Conservation (phyloP, 768 basidiomycete species). For the Naganishia randhawae region DNA sequence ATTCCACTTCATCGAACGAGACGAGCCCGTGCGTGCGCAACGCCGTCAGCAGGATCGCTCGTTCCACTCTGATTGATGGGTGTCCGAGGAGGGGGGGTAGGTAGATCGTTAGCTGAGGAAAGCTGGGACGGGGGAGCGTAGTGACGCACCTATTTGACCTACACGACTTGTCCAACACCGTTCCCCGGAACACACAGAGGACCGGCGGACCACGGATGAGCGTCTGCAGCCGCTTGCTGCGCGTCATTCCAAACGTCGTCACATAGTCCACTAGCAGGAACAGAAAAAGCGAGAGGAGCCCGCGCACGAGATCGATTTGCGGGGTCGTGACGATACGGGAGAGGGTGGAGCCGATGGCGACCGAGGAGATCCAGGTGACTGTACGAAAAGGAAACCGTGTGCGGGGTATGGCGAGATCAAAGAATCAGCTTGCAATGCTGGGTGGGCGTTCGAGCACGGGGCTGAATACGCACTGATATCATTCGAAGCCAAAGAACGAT, state of each 20-base stretch:
- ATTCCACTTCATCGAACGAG: slow-evolving; percentile 5
- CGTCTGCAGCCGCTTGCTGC: slow-evolving; percentile 1
- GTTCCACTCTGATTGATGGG: slow-evolving; percentile 4
- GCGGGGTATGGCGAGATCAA: too few relatives aligned
- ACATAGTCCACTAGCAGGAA: slow-evolving; percentile 14
- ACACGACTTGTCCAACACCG: background rate
- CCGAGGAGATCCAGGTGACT: slow-evolving; percentile 7
- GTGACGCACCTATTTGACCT: background rate
- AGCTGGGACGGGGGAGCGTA: background rate
- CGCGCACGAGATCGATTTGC: background rate
- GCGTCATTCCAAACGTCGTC: background rate
- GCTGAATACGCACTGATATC: background rate
- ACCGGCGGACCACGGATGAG: background rate
- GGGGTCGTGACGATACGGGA: slow-evolving; percentile 3
- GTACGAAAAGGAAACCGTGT: too few relatives aligned
- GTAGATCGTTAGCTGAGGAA: background rate
- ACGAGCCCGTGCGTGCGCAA: slow-evolving; percentile 5
- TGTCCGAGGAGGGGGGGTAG: too few relatives aligned
- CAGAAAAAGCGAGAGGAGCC: background rate
- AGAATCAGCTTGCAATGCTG: too few relatives aligned
- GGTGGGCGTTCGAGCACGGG: too few relatives aligned
- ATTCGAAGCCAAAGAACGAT: background rate
- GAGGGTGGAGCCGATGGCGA: background rate
- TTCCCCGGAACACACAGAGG: slow-evolving; percentile 3
- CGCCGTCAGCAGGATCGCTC: background rate